Percentiles rank a stretch among this genome's conserved stretches.
These are phyloP conservation scores for Entophlyctis luteolus DNA, from an alignment of 192 early-diverging fungal species.

Conservation along the genomic window DNA sequence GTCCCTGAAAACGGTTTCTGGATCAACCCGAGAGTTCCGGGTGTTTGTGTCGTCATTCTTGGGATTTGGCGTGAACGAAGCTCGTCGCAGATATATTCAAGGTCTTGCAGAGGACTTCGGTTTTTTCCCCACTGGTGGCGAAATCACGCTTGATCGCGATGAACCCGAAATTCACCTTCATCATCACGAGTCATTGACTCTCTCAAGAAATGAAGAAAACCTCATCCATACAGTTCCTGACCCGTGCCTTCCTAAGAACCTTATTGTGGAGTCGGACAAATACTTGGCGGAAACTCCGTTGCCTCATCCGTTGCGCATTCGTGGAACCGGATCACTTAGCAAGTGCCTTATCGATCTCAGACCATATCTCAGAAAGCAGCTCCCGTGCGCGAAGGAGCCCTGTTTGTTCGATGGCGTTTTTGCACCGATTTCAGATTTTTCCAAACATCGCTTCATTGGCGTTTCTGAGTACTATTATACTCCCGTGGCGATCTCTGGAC, in stretches of 20 bases:
- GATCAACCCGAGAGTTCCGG: conserved; percentile 50
- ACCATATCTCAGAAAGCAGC: conserved; percentile 77
- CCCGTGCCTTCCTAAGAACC: conserved; percentile 44
- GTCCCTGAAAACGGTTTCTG: conserved; percentile 65
- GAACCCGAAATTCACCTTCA: neutral
- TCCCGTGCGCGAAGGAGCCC: conserved; percentile 66
- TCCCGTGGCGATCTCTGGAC: conserved; percentile 60
- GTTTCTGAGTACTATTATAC: conserved; percentile 98
- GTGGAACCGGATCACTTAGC: conserved; percentile 45
- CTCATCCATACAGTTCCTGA: conserved; percentile 18
- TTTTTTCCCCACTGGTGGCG: neutral
- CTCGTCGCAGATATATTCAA: conserved; percentile 78
- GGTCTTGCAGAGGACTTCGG: conserved; percentile 6
- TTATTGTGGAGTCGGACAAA: conserved; percentile 13
- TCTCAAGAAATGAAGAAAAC: no score
- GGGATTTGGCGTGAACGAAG: conserved; percentile 95
- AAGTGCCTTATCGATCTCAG: conserved; percentile 33
- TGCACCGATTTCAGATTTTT: conserved; percentile 76
- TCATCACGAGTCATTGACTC: no score
- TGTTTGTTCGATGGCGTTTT: conserved; percentile 94
- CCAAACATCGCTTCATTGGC: conserved; percentile 68
- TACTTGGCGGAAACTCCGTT: neutral
- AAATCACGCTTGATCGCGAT: neutral
- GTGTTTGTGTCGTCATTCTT: conserved; percentile 93
- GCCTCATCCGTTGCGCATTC: neutral